Evolutionary conservation across 352 stramenopile genomes (phyloP).

Genomic region (Plasmopara viticola): DNA sequence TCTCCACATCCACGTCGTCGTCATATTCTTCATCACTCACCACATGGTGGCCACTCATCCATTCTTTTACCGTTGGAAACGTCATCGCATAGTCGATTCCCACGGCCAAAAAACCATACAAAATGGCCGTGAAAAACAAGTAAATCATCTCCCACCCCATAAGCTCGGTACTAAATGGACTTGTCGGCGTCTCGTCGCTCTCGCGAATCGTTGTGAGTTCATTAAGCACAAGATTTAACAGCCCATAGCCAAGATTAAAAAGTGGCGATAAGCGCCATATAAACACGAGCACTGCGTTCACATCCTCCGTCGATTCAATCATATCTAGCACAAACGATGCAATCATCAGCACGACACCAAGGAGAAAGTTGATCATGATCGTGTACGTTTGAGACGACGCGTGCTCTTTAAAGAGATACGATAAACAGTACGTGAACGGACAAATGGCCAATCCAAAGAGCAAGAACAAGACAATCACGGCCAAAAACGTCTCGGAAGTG

Average conservation of each 20-base stretch:
- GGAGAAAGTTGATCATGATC: conserved; percentile 65
- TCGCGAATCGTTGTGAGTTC: conserved; percentile 26
- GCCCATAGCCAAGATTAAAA: conserved; percentile 46
- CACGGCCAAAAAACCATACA: conserved; percentile 24
- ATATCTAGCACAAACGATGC: conserved; percentile 48
- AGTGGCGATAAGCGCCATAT: conserved; percentile 68
- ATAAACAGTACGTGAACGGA: conserved; percentile 64
- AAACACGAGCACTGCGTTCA: conserved; percentile 54
- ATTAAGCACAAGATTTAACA: conserved; percentile 37
- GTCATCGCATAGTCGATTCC: conserved; percentile 39
- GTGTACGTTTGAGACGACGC: conserved; percentile 65
- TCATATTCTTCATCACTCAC: conserved; percentile 24
- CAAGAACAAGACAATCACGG: conserved; percentile 51
- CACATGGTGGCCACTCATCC: conserved; percentile 26
- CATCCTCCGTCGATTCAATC: conserved; percentile 37
- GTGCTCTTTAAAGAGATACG: conserved; percentile 59
- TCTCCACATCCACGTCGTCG: conserved; percentile 38
- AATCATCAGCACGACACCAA: conserved; percentile 54
- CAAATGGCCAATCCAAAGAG: conserved; percentile 55
- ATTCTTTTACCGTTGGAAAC: conserved; percentile 31
- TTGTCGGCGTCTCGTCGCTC: conserved; percentile 32
- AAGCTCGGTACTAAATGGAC: conserved; percentile 49
- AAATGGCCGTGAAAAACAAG: conserved; percentile 30
- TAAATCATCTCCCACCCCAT: conserved; percentile 62
- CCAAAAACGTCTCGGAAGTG: conserved; percentile 32